Conservation (phyloP, 2,329 filamentous ascomycete species). For the Cordyceps javanica region DNA sequence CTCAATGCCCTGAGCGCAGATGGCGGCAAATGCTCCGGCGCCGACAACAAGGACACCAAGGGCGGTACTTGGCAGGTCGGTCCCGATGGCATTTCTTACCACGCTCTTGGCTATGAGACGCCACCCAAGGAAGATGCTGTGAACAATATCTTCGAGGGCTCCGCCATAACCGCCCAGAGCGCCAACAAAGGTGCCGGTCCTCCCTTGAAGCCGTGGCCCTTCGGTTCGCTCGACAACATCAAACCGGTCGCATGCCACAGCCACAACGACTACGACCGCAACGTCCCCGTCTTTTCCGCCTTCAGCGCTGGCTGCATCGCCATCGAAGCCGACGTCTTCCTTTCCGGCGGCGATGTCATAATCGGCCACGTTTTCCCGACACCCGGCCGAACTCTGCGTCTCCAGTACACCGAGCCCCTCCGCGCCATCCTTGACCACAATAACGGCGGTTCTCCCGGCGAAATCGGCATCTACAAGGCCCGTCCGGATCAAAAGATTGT, state of each 20-base stretch:
- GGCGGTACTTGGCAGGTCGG: conserved; percentile 19
- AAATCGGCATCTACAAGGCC: conserved; percentile 48
- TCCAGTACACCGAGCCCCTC: conserved; percentile 14
- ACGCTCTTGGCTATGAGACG: conserved; percentile 15
- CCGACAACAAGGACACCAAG: conserved; percentile 16
- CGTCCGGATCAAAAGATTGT: conserved; percentile 48
- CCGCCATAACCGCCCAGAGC: conserved; percentile 14
- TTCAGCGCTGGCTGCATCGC: conserved; percentile 53
- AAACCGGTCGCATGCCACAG: conserved; percentile 49
- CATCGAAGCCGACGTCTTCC: conserved; percentile 66
- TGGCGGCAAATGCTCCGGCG: conserved; percentile 17
- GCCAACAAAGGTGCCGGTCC: conserved; percentile 16
- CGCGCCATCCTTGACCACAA: conserved; percentile 16
- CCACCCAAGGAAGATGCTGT: conserved; percentile 15
- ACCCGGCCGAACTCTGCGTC: conserved; percentile 9
- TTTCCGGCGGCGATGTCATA: conserved; percentile 46
- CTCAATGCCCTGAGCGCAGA: conserved; percentile 14
- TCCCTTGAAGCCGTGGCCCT: conserved; percentile 16
- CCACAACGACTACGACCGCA: conserved; percentile 67
- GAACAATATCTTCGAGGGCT: conserved; percentile 14
- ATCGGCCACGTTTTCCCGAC: conserved; percentile 49
- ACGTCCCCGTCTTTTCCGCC: conserved; percentile 57
- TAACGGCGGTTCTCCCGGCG: conserved; percentile 13
- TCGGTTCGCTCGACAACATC: conserved; percentile 14
- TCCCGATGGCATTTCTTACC: conserved; percentile 15